These are phyloP conservation scores for Fusarium bactridioides DNA, from an alignment of 2,329 filamentous ascomycete species.

Conservation along the genomic window DNA sequence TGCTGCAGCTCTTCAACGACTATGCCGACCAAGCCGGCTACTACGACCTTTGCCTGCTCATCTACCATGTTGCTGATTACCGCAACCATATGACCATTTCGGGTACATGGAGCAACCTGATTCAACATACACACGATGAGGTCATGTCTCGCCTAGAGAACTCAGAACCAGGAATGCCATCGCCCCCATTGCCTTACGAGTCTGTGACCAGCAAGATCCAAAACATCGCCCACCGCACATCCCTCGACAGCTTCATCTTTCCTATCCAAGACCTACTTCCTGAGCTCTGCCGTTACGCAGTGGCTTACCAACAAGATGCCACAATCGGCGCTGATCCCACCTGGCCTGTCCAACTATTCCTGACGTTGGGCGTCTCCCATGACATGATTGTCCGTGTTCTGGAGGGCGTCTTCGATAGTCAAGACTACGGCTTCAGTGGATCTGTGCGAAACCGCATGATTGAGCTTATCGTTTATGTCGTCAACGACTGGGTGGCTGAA, in stretches of 20 bases:
- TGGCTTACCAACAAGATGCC: slow-evolving; percentile 65
- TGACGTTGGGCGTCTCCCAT: slow-evolving; percentile 64
- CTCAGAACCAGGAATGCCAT: slow-evolving; percentile 50
- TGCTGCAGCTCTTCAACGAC: slow-evolving; percentile 80
- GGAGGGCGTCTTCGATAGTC: slow-evolving; percentile 65
- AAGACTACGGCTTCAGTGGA: slow-evolving; percentile 66
- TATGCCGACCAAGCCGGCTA: slow-evolving; percentile 93
- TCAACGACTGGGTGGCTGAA: slow-evolving; percentile 60
- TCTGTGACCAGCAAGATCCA: slow-evolving; percentile 70
- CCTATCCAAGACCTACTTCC: slow-evolving; percentile 68
- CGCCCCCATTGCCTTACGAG: slow-evolving; percentile 71
- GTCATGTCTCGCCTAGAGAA: slow-evolving; percentile 54
- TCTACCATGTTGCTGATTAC: slow-evolving; percentile 92
- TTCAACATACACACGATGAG: slow-evolving; percentile 74
- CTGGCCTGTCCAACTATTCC: slow-evolving; percentile 66
- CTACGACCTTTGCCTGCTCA: slow-evolving; percentile 90
- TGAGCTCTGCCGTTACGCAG: slow-evolving; percentile 68
- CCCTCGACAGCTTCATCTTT: slow-evolving; percentile 72
- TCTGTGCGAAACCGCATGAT: slow-evolving; percentile 58
- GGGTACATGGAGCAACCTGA: slow-evolving; percentile 83
- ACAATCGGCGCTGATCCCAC: slow-evolving; percentile 64
- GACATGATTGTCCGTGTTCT: slow-evolving; percentile 64
- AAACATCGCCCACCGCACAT: slow-evolving; percentile 70
- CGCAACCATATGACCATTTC: slow-evolving; percentile 85
- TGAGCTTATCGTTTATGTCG: slow-evolving; percentile 61